Percentiles rank a stretch among this genome's conserved stretches.
Conservation (phyloP, 805 yeast genomes). For the Candida pini region DNA sequence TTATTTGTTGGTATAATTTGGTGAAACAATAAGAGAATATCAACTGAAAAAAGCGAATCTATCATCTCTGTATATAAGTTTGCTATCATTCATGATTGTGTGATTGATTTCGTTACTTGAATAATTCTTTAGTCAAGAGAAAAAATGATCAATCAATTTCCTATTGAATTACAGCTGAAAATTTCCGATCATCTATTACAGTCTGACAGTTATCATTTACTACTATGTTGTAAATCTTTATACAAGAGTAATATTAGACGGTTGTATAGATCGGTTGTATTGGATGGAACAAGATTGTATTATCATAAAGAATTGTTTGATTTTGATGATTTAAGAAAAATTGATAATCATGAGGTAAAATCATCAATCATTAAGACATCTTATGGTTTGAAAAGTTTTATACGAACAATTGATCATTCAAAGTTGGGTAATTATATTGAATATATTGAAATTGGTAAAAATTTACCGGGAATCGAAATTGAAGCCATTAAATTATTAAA, state of each 20-base stretch:
- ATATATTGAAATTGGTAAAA: slow-evolving; percentile 13
- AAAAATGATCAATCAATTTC: slow-evolving; percentile 22
- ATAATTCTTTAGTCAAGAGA: not conserved
- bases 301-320: slow-evolving; percentile 19
- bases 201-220: slow-evolving; percentile 22
- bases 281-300: slow-evolving; percentile 18
- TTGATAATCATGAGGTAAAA: slow-evolving; percentile 9
- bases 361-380: slow-evolving; percentile 17
- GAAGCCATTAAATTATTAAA: slow-evolving; percentile 14
- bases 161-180: slow-evolving; percentile 16
- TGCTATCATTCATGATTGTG: too few species aligned
- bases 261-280: slow-evolving; percentile 19
- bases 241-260: slow-evolving; percentile 10
- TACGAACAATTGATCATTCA: slow-evolving; percentile 9
- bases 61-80: too few species aligned
- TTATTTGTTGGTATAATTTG: too few species aligned
- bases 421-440: slow-evolving; percentile 10
- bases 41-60: too few species aligned
- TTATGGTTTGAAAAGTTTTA: slow-evolving; percentile 20
- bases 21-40: too few species aligned
- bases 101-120: too few species aligned
- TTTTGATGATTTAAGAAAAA: slow-evolving; percentile 9
- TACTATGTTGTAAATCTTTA: slow-evolving; percentile 10
- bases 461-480: slow-evolving; percentile 22
- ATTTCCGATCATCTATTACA: slow-evolving; percentile 17